Base-by-base conservation (phyloP, 345 rosid species). In the Gossypium raimondii region DNA sequence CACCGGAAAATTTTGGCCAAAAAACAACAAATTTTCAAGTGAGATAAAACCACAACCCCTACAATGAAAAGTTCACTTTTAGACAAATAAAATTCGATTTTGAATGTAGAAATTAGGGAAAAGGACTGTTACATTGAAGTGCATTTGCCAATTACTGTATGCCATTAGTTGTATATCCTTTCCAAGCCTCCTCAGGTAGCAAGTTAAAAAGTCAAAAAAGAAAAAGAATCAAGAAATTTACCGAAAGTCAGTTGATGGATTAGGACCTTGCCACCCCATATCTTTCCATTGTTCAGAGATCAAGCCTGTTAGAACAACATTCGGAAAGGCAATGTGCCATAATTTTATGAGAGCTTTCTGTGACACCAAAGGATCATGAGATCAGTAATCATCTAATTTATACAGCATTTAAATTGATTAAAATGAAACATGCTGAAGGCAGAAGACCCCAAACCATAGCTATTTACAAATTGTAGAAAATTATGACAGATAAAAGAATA, bases 181-280 rank as follows among this genome's bases (percentile, higher is more conserved):
- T 63, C 50, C 50, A 41, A 64, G 5, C 34, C 25, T 41, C 7
- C 4, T 9, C 11, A 1, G 24, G 25, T 13, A 14, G 41, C 53
- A 34, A 34, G 45, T 29, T 52, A 17, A 70, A 11, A 41, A 11
- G 60, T 65, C 57, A 10, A 22, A 29, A 27, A 61, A 61, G 34
- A 38, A 1, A 25, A 16, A 22, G 7, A 58, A 58, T 24, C 29
- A 64, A 29, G 75, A 75, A 65, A 6, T 66, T 63, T 77, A 94
- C 98, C 98, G 89, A 70, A 95, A 95, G 86, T 95, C 99, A 18
- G 99, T 95, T 20, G 99, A 89, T 55, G 99, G 99, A 86, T 93
- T 95, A 71, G 87, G 86, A 80, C 99, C 99, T 85, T 95, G 99
- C 99, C 99, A 95, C 61, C 99, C 99, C 99, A 95, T 95, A 9